A percentile compares a stretch with the other conserved stretches of the same genome.
These are phyloP conservation scores for Mortierella sp. DNA, from an alignment of 371 early-diverging fungal species.

Conservation along the genomic window DNA sequence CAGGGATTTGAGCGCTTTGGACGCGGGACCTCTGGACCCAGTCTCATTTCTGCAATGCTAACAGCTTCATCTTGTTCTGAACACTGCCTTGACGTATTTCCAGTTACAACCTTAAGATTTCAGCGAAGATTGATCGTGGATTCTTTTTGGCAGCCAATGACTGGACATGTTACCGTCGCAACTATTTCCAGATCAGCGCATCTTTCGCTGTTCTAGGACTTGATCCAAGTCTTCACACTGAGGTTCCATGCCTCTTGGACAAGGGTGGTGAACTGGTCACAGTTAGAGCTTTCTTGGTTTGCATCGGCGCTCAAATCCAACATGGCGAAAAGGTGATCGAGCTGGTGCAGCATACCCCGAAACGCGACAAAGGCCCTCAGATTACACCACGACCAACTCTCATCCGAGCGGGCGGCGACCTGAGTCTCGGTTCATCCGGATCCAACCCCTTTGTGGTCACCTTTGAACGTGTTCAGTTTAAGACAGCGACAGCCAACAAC, in stretches of 20 bases:
- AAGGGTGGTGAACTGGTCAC: constrained; percentile 59
- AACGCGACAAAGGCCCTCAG: constrained; percentile 95
- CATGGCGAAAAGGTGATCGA: constrained; percentile 80
- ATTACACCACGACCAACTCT: constrained; percentile 72
- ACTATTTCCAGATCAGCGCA: constrained; percentile 92
- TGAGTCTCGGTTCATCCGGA: constrained; percentile 64
- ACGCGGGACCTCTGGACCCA: no score
- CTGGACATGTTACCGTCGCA: constrained; percentile 97
- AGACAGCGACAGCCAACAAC: constrained; percentile 94
- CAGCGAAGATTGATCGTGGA: constrained; percentile 80
- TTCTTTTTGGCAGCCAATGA: constrained; percentile 84
- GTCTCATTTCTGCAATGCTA: no score
- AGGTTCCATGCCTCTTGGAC: constrained; percentile 72
- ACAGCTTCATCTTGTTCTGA: no score
- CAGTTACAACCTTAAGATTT: constrained; percentile 60
- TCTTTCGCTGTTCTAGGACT: constrained; percentile 73
- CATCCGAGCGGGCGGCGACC: constrained; percentile 70
- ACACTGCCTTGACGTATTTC: neutral
- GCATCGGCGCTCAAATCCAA: constrained; percentile 79
- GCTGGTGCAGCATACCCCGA: constrained; percentile 92
- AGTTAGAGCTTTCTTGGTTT: constrained; percentile 73
- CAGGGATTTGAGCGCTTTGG: no score
- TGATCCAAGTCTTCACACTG: constrained; percentile 55
- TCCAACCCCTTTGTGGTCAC: constrained; percentile 72
- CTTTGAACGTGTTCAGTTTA: constrained; percentile 96